Conservation (phyloP, 768 basidiomycete genomes). For the Suillus cothurnatus region DNA sequence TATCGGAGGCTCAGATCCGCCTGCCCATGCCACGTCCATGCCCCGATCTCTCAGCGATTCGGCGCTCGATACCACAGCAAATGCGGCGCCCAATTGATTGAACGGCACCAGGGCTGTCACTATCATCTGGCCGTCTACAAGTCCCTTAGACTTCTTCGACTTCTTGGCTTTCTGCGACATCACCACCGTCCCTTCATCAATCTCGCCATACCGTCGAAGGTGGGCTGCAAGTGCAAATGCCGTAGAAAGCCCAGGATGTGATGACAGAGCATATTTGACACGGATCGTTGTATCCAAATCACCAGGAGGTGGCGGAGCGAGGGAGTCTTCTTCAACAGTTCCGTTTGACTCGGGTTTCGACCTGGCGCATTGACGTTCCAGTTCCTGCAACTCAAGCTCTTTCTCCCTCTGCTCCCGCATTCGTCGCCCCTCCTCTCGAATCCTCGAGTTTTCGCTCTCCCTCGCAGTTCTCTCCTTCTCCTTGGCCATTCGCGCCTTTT, state of each 20-base stretch:
- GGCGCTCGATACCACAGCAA: constrained; percentile 70
- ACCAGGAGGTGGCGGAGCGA: constrained; percentile 64
- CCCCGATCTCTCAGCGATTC: constrained; percentile 54
- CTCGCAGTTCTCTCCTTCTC: constrained; percentile 55
- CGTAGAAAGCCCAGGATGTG: constrained; percentile 40
- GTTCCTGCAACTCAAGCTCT: constrained; percentile 35
- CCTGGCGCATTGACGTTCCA: constrained; percentile 42
- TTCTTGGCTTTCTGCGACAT: constrained; percentile 66
- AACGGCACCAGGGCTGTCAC: constrained; percentile 78
- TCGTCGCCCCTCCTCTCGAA: constrained; percentile 73
- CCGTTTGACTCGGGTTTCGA: constrained; percentile 26
- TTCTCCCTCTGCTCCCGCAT: constrained; percentile 69
- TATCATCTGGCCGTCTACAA: constrained; percentile 43
- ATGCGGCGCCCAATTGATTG: constrained; percentile 73
- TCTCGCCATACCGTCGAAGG: constrained; percentile 61
- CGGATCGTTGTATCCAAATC: constrained; percentile 75
- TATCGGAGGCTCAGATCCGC: constrained; percentile 68
- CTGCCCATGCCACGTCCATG: constrained; percentile 75
- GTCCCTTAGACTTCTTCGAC: constrained; percentile 37
- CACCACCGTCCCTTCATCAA: constrained; percentile 67
- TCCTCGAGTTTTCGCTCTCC: constrained; percentile 65
- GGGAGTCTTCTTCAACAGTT: constrained; percentile 38
- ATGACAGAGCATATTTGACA: constrained; percentile 64
- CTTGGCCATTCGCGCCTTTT: constrained; percentile 67
- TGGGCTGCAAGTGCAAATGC: constrained; percentile 35